Evolutionary conservation across 2,329 filamentous ascomycete genomes (phyloP).

Genomic region (Trichoderma sp.): DNA sequence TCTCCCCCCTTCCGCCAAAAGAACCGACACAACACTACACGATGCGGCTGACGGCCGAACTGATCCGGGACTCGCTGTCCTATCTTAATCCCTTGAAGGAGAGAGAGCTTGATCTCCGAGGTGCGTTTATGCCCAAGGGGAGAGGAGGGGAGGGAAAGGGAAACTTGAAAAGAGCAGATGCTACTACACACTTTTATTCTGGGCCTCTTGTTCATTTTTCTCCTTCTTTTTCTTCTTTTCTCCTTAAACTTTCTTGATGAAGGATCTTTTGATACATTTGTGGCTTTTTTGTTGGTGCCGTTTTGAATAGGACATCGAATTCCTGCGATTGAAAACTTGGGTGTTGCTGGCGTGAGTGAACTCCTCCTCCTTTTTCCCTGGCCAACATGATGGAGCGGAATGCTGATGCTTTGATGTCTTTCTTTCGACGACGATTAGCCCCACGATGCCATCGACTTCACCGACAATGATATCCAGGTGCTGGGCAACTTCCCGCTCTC

Average conservation of each 20-base stretch:
- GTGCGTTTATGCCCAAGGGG: constrained; percentile 65
- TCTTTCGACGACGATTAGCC: constrained; percentile 56
- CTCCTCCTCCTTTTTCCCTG: neutral
- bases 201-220: constrained; percentile 42
- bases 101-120: constrained; percentile 98
- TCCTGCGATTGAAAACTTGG: constrained; percentile 94
- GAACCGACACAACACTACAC: constrained; percentile 30
- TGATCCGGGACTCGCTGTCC: constrained; percentile 91
- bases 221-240: constrained; percentile 32
- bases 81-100: constrained; percentile 99
- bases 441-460: constrained; percentile 96
- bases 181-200: constrained; percentile 63
- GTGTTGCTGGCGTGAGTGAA: constrained; percentile 79
- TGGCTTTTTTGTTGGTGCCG: constrained; percentile 39
- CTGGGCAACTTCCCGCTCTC: constrained; percentile 92
- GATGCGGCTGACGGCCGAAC: constrained; percentile 95
- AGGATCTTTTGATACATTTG: constrained; percentile 30
- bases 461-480: constrained; percentile 92
- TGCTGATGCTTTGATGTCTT: neutral
- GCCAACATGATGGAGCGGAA: too few relatives aligned
- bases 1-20: neutral
- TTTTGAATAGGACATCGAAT: constrained; percentile 89
- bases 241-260: constrained; percentile 43
- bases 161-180: constrained; percentile 85
- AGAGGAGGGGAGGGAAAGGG: neutral